phyloP scores from a whole-genome alignment of 1,139 yeast genomes.

The Blastobotrys buckinghamii region DNA sequence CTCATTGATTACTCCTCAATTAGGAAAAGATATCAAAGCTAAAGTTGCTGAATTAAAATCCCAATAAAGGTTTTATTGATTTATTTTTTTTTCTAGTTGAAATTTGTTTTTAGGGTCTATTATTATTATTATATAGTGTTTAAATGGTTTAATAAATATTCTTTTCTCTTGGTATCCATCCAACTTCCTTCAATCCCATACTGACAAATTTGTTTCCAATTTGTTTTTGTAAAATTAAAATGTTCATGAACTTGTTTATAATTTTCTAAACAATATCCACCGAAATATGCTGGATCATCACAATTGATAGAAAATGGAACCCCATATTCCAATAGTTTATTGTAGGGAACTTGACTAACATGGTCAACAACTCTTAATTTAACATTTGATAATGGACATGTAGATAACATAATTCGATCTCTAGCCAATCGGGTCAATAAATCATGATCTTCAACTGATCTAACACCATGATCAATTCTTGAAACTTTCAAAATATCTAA shows the following conservation, averaged over 20 bases:
- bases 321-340: conserved; percentile 48
- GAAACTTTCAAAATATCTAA: conserved; percentile 53
- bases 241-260: conserved; percentile 58
- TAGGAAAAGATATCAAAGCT: conserved; percentile 57
- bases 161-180: conserved; percentile 38
- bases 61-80: too few relatives aligned
- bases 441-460: conserved; percentile 48
- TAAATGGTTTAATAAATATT: not conserved
- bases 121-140: not conserved
- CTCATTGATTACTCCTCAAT: conserved; percentile 59
- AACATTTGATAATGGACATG: conserved; percentile 74
- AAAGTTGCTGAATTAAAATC: conserved; percentile 26
- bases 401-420: conserved; percentile 50
- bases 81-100: too few relatives aligned
- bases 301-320: conserved; percentile 75
- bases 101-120: too few relatives aligned
- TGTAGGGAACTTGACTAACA: conserved; percentile 60
- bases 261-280: conserved; percentile 74
- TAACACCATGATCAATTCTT: conserved; percentile 76
- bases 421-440: conserved; percentile 51
- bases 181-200: conserved; percentile 61
- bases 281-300: conserved; percentile 84
- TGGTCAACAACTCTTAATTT: conserved; percentile 67
- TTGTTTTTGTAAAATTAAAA: conserved; percentile 50
- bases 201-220: conserved; percentile 42